These are phyloP conservation scores for Xeromyces bisporus DNA, from an alignment of 495 filamentous ascomycete genomes.

Conservation along the genomic window DNA sequence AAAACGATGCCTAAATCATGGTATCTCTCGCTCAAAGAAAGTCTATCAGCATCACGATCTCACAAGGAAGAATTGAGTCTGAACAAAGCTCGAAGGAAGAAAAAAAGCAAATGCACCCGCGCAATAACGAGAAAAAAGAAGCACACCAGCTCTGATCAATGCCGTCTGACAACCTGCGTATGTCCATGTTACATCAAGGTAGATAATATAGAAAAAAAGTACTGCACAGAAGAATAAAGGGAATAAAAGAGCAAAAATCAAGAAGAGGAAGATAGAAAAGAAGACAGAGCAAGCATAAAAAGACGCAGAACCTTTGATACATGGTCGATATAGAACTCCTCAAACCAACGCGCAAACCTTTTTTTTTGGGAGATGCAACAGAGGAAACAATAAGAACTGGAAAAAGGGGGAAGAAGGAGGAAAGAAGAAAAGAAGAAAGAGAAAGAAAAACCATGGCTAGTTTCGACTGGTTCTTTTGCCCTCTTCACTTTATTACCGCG, in stretches of 20 bases:
- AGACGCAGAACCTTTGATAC: conserved; percentile 10
- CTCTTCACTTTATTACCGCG: conserved; percentile 4
- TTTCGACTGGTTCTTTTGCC: conserved; percentile 4
- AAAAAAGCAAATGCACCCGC: conserved; percentile 8
- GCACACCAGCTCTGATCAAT: conserved; percentile 26
- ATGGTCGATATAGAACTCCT: conserved; percentile 17
- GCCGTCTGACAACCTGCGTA: conserved; percentile 17
- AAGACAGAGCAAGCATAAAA: conserved; percentile 4
- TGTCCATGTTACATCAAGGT: conserved; percentile 11
- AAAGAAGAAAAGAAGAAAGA: conserved; percentile 9
- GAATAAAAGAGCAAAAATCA: conserved; percentile 17
- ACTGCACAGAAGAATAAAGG: conserved; percentile 5
- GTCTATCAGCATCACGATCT: conserved; percentile 18
- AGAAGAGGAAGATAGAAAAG: conserved; percentile 7
- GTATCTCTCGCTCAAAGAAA: conserved; percentile 31
- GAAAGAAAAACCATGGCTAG: neutral
- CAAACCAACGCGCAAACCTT: conserved; percentile 8
- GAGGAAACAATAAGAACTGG: conserved; percentile 3
- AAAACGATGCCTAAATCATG: conserved; percentile 21
- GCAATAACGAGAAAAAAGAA: conserved; percentile 14
- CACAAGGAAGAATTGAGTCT: conserved; percentile 12
- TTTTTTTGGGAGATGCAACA: conserved; percentile 11
- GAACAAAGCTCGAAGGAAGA: no score
- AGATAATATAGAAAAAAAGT: conserved; percentile 7
- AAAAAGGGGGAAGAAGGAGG: conserved; percentile 12